These are phyloP conservation scores for Globisporangium echinulatum DNA, from an alignment of 352 stramenopile genomes.

Conservation along the genomic window DNA sequence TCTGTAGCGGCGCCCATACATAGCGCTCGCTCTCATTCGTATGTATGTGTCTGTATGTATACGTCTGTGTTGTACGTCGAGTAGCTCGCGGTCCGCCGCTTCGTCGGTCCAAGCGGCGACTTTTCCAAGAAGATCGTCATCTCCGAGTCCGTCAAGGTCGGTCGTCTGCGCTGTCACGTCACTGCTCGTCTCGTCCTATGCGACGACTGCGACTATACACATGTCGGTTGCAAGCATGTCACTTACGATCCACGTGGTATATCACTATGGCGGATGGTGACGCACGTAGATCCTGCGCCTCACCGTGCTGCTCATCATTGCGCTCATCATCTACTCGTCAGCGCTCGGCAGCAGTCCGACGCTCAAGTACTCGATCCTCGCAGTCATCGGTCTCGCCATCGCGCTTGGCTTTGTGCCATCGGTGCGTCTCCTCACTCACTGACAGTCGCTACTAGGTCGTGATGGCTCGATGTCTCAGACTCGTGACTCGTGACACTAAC, in stretches of 20 bases:
- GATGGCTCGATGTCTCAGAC: no score
- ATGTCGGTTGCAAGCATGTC: no score
- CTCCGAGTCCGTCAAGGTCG: conserved; percentile 82
- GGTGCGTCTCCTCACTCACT: conserved; percentile 14
- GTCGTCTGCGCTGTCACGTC: no score
- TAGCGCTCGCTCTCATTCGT: conserved; percentile 2
- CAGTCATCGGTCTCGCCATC: conserved; percentile 77
- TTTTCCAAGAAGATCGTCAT: conserved; percentile 87
- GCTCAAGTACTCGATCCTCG: conserved; percentile 81
- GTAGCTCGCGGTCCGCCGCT: conserved; percentile 67
- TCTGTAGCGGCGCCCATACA: background rate
- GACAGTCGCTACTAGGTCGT: no score
- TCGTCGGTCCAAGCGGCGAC: conserved; percentile 75
- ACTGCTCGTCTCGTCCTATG: no score
- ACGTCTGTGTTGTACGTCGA: background rate
- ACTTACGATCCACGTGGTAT: no score
- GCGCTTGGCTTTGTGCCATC: conserved; percentile 81
- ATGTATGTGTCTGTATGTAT: conserved; percentile 2
- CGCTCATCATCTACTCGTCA: conserved; percentile 83
- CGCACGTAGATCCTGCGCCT: conserved; percentile 57
- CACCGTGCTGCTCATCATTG: conserved; percentile 70
- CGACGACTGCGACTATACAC: no score
- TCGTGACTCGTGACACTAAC: no score
- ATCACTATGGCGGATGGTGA: no score
- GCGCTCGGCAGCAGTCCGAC: conserved; percentile 59